Evolutionary conservation across 1,284 basidiomycete genomes (phyloP).

Genomic region (Athelia psychrophila): DNA sequence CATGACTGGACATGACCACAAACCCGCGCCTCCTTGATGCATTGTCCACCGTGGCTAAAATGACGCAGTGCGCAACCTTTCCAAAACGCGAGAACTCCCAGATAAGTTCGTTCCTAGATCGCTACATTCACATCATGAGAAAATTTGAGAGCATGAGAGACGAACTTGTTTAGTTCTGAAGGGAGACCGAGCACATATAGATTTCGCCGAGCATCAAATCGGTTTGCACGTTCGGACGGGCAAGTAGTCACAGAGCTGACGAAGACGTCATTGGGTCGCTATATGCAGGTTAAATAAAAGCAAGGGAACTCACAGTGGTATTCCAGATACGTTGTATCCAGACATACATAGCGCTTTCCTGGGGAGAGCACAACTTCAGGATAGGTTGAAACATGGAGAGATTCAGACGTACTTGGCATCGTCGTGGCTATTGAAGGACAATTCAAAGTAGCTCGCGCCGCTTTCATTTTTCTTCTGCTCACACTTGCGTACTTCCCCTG

Average conservation of each 20-base stretch:
- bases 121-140: slow-evolving; percentile 1
- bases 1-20: slow-evolving; percentile 70
- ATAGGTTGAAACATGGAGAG: background rate
- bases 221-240: slow-evolving; percentile 20
- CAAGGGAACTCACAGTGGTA: slow-evolving; percentile 43
- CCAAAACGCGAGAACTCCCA: slow-evolving; percentile 62
- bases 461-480: slow-evolving; percentile 33
- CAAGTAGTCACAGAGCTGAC: slow-evolving; percentile 21
- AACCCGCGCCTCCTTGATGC: slow-evolving; percentile 77
- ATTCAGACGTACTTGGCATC: slow-evolving; percentile 38
- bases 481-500: slow-evolving; percentile 47
- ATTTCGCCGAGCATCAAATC: slow-evolving; percentile 61
- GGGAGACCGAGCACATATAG: slow-evolving; percentile 78
- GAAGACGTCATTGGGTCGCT: slow-evolving; percentile 9
- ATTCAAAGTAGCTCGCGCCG: slow-evolving; percentile 40
- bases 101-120: slow-evolving; percentile 54
- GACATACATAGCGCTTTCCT: slow-evolving; percentile 69
- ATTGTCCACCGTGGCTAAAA: slow-evolving; percentile 76
- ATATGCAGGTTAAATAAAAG: slow-evolving; percentile 16
- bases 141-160: slow-evolving; percentile 1
- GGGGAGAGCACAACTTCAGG: background rate
- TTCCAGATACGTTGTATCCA: slow-evolving; percentile 57
- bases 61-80: slow-evolving; percentile 67
- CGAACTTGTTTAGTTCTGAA: slow-evolving; percentile 72
- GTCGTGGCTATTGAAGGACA: slow-evolving; percentile 49